Conservation (phyloP, 345 rosid genomes). For the Salix dunnii region DNA sequence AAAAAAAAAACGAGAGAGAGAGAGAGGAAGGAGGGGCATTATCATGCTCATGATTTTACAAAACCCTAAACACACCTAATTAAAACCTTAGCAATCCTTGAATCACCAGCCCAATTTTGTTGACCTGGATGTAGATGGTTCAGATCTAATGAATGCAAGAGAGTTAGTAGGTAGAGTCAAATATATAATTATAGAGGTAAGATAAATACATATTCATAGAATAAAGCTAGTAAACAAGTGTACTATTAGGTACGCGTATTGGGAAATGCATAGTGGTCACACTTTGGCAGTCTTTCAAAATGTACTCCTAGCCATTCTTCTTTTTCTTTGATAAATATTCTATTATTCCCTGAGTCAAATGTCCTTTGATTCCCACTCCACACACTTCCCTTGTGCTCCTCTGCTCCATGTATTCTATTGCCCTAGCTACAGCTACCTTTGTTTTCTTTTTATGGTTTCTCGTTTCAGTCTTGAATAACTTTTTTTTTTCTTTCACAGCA, state of each 20-base stretch:
- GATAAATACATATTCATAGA: background rate
- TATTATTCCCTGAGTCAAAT: constrained; percentile 43
- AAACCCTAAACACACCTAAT: background rate
- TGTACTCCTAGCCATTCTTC: constrained; percentile 12
- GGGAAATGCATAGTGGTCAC: constrained; percentile 12
- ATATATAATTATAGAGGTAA: background rate
- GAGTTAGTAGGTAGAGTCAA: constrained; percentile 3
- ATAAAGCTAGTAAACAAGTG: background rate
- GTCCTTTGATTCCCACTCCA: constrained; percentile 35
- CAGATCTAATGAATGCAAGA: background rate
- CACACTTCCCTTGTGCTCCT: constrained; percentile 22
- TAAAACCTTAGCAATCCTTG: constrained; percentile 19
- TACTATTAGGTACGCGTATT: background rate
- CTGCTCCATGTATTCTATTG: background rate
- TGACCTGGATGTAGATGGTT: constrained; percentile 15
- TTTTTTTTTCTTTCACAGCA: constrained; percentile 21
- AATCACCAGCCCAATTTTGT: constrained; percentile 20
- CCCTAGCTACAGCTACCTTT: background rate
- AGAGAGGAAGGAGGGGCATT: background rate
- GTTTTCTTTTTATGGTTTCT: background rate
- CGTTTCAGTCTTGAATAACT: background rate
- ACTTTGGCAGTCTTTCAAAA: constrained; percentile 35
- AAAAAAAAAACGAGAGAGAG: too few relatives aligned
- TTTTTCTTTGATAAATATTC: constrained; percentile 28
- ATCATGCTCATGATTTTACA: background rate